These are phyloP conservation scores for Picea abies DNA, from an alignment of 83 land plant genomes.

Conservation along the genomic window DNA sequence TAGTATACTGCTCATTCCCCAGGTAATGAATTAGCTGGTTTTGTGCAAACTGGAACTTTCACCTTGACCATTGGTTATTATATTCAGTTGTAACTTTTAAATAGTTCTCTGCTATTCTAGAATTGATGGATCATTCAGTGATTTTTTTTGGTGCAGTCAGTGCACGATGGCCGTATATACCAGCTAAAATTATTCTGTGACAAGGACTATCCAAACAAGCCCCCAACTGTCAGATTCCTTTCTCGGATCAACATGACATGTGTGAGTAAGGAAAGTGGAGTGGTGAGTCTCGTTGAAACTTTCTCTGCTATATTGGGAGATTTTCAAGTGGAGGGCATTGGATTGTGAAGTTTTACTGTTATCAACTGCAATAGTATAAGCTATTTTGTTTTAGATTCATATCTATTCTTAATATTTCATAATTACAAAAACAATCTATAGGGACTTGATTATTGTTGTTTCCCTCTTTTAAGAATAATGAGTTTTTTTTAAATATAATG, in stretches of 20 bases:
- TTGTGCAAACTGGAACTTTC: neutral
- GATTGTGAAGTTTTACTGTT: neutral
- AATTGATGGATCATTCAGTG: neutral
- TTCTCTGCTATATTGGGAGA: neutral
- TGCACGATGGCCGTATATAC: constrained; percentile 62
- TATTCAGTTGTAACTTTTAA: neutral
- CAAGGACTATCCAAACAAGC: constrained; percentile 57
- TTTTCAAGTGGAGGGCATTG: neutral
- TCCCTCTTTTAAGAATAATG: no score
- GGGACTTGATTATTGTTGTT: no score
- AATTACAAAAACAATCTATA: no score
- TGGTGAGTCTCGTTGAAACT: constrained; percentile 26
- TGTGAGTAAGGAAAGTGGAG: constrained; percentile 51
- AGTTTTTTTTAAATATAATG: no score
- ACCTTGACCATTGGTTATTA: neutral
- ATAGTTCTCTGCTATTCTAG: neutral
- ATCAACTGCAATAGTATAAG: neutral
- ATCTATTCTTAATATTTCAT: no score
- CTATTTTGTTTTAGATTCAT: no score
- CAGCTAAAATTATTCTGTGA: constrained; percentile 59
- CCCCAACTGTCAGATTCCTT: constrained; percentile 54
- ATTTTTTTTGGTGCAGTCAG: constrained; percentile 39
- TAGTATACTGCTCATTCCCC: no score
- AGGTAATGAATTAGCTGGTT: neutral
- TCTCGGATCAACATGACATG: constrained; percentile 57